Conservation (phyloP, 148 eudicot species). For the Rhododendron henanense region DNA sequence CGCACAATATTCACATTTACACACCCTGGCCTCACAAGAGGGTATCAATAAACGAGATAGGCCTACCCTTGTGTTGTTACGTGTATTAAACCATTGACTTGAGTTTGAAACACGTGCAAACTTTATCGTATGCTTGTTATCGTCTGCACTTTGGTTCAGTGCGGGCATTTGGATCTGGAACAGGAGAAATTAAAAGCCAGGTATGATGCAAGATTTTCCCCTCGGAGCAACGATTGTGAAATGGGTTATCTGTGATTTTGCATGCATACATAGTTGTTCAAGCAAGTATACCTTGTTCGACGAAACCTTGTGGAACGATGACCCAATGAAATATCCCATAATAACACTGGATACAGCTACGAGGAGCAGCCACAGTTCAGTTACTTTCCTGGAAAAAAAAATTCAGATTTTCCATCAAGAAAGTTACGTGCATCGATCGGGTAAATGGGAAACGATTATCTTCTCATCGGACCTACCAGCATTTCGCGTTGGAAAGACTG, state of each 20-base stretch:
- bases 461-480: background rate
- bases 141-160: too few species aligned
- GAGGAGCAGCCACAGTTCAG: slow-evolving; percentile 4
- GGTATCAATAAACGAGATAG: background rate
- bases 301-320: background rate
- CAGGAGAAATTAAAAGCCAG: background rate
- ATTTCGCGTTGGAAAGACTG: background rate
- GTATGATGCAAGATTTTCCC: background rate
- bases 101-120: background rate
- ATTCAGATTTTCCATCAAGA: background rate
- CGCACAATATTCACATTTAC: background rate
- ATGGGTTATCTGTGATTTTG: background rate
- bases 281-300: background rate
- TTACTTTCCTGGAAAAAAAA: background rate
- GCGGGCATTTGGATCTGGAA: background rate
- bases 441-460: background rate
- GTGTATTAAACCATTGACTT: background rate
- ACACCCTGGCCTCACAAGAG: background rate
- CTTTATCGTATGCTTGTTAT: background rate
- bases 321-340: slow-evolving; percentile 16
- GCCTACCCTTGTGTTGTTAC: slow-evolving; percentile 13
- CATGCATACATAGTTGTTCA: background rate
- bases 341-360: slow-evolving; percentile 10
- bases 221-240: background rate
- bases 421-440: background rate